Evolutionary conservation across 768 basidiomycete genomes (phyloP), one percentile per base, ranked within the genome.

Genomic region (Pleurotus cornucopiae): DNA sequence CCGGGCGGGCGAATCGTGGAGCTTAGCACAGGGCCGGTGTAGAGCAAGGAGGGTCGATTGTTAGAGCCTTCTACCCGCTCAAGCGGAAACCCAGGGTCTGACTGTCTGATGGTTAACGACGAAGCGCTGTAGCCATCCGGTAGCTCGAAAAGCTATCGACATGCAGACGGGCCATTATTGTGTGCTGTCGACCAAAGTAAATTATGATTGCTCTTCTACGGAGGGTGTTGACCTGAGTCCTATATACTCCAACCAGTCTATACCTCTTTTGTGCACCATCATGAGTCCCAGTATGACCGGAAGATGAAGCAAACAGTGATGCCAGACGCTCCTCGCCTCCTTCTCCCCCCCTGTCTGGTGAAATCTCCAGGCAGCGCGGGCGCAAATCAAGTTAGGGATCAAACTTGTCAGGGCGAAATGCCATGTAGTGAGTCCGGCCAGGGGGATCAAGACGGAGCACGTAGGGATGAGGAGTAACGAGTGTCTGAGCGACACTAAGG

Each of bases 351-450:
- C 83, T 5, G 65, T 70, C 46, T 76, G 77, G 83, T 88, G 92
- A 64, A 95, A 98, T 46, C 69, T 72, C 77, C 80, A 88, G 0
- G 94, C 89, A 1, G 86, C 83, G 12, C 79, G 69, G 0, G 82
- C 73, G 67, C 86, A 84, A 26, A 95, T 67, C 13, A 72, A 73
- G 63, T 98, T 98, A 5, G 94, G 91, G 4, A 85, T 64, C 20
- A 92, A 65, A 20, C 85, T 83, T 5, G 91, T 89, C 13, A 89
- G 57, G 1, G 91, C 91, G 65, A 98, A 98, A 18, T 79, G 69
- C 91, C 91, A 94, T 2, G 88, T 94, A n/a, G 95, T 97, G 39
- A 95, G 76, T 2, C 97, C 97, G 2, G 92, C 86, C n/a, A 92
- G 69, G 0, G 97, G 97, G 49, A 91, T 74, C 52, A 96, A 76